Percentiles rank a stretch among this genome's conserved stretches.
Evolutionary conservation across 1,139 yeast species (phyloP).

Genomic region (Wickerhamomyces sp.): DNA sequence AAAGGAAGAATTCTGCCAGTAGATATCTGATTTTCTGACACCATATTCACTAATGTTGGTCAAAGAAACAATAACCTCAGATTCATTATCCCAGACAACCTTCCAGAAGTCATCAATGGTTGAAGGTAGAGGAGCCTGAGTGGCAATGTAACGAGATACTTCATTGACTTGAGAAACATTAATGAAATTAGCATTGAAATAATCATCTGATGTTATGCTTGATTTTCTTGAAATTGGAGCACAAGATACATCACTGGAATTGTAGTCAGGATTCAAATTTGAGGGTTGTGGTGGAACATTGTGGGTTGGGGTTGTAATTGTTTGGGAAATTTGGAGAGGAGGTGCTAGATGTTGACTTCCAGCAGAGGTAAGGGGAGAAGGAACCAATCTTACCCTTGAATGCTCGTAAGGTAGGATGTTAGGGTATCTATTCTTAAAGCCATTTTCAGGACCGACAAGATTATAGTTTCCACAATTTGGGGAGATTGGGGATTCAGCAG

Average conservation of each 20-base stretch:
- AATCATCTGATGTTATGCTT: constrained; percentile 30
- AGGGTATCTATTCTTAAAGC: constrained; percentile 65
- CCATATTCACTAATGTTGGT: constrained; percentile 55
- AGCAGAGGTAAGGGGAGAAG: constrained; percentile 28
- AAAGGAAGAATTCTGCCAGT: constrained; percentile 39
- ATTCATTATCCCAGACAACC: constrained; percentile 56
- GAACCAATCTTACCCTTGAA: constrained; percentile 57
- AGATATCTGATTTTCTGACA: constrained; percentile 48
- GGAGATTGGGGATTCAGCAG: constrained; percentile 7
- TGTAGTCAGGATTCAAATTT: neutral
- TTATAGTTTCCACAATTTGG: constrained; percentile 11
- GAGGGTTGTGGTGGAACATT: constrained; percentile 2
- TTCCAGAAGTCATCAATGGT: constrained; percentile 83
- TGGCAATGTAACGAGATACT: constrained; percentile 57
- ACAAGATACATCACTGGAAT: constrained; percentile 1
- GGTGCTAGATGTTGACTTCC: constrained; percentile 11
- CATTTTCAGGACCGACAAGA: constrained; percentile 23
- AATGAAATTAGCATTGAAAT: constrained; percentile 61
- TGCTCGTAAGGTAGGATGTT: constrained; percentile 82
- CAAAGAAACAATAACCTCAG: constrained; percentile 64
- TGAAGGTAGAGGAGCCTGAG: constrained; percentile 79
- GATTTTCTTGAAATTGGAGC: constrained; percentile 3
- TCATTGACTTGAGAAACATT: constrained; percentile 32
- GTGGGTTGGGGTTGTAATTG: neutral
- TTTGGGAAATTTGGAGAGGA: constrained; percentile 7